These are phyloP conservation scores for Pelargonium australe DNA, from an alignment of 441 rosid genomes.

Conservation along the genomic window DNA sequence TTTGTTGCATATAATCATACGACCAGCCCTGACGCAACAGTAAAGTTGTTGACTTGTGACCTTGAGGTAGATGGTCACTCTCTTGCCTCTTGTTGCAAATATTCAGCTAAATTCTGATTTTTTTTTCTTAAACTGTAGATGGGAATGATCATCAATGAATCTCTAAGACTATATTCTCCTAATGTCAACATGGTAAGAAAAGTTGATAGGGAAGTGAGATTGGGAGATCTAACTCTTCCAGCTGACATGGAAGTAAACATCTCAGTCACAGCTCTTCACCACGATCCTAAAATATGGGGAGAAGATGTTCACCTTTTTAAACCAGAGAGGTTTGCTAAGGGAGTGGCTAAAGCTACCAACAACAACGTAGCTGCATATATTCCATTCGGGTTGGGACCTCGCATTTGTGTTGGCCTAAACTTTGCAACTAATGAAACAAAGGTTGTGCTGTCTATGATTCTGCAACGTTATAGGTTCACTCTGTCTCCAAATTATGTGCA, in stretches of 20 bases:
- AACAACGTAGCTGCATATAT: too few species aligned
- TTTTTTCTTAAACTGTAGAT: background rate
- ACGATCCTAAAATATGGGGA: slow-evolving; percentile 2
- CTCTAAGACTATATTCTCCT: background rate
- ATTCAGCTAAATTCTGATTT: background rate
- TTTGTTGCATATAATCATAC: too few species aligned
- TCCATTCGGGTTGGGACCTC: too few species aligned
- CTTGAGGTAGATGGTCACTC: too few species aligned
- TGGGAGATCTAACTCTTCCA: background rate
- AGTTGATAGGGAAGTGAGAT: background rate
- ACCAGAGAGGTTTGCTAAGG: background rate
- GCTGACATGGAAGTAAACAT: background rate
- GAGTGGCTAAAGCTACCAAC: too few species aligned
- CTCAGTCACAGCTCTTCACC: background rate
- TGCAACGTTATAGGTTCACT: background rate
- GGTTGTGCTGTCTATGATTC: too few species aligned
- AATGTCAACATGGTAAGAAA: background rate
- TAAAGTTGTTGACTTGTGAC: too few species aligned
- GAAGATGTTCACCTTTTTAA: background rate
- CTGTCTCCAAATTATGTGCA: background rate
- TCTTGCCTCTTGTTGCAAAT: too few species aligned
- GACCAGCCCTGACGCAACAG: too few species aligned
- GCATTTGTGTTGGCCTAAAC: too few species aligned
- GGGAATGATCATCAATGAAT: slow-evolving; percentile 3
- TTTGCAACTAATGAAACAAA: too few species aligned